Percentiles rank a stretch among this genome's conserved stretches.
Conservation (phyloP, 2,329 filamentous ascomycete species). For the Chrysoporthe puriensis region DNA sequence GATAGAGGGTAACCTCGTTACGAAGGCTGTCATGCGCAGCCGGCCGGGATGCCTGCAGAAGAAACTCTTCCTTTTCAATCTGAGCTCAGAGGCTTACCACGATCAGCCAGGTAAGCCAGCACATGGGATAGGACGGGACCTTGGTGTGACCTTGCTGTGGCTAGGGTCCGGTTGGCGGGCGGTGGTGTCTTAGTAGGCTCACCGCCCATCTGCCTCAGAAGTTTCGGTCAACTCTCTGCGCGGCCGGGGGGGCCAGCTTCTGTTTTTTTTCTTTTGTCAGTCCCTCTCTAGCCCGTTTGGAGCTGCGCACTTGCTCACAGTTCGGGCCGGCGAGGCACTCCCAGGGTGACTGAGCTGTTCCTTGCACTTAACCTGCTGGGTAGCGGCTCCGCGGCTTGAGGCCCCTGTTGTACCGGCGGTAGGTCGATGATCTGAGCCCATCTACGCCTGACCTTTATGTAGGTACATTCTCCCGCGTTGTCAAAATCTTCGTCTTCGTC, state of each 20-base stretch:
- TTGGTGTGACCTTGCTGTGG: conserved; percentile 15
- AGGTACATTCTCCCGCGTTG: conserved; percentile 24
- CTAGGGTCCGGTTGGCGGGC: conserved; percentile 14
- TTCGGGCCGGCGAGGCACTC: neutral
- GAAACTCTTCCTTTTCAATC: neutral
- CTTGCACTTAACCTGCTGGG: neutral
- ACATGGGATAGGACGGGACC: conserved; percentile 13
- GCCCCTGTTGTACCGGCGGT: conserved; percentile 7
- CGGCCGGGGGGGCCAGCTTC: conserved; percentile 8
- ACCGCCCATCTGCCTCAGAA: conserved; percentile 19
- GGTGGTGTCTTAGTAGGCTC: conserved; percentile 24
- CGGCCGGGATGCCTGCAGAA: conserved; percentile 6
- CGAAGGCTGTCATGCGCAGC: neutral
- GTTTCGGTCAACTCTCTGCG: conserved; percentile 19
- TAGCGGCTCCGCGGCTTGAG: conserved; percentile 8
- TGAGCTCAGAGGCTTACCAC: neutral
- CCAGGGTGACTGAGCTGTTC: conserved; percentile 5
- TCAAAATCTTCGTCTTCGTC: conserved; percentile 10
- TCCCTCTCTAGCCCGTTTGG: conserved; percentile 11
- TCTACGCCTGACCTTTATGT: conserved; percentile 24
- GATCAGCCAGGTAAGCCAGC: conserved; percentile 5
- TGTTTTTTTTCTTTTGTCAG: conserved; percentile 10
- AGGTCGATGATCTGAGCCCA: conserved; percentile 12
- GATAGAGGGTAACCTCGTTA: neutral
- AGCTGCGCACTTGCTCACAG: conserved; percentile 8